Base-by-base conservation (phyloP, 192 early-diverging fungal genomes). In the Entrophospora sp. region DNA sequence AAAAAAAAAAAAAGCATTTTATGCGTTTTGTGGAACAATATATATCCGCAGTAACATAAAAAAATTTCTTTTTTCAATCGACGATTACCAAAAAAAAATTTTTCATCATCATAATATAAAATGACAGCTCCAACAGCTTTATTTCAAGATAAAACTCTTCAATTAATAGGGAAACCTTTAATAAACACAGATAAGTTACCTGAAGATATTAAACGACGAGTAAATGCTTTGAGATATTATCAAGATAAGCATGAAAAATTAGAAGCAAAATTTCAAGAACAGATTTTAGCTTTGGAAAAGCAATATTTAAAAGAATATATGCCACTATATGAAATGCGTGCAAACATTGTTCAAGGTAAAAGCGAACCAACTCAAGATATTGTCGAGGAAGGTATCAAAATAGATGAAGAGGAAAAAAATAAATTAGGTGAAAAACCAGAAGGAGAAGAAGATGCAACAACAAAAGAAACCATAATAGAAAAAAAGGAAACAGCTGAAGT, bases 211-310 rank as follows among this genome's bases (percentile, higher is more conserved):
- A 88, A 91, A 68, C 83, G 87, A 66, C 89, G 96, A 66, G 66
- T 98, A 44, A 86, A 92, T 69, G 89, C 86, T 48, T 83, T 98
- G 68, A 89, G 89, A 79, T 88, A 83, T 67, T 76, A 96, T 66
- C 94, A 96, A 84, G 78, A 85, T 64, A 84, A 96, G 81, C 93
- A 95, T 72, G 72, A 82, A 34, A 85, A 82, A 16, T 76, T 98
- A 18, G 92, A 95, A 77, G 77, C 83, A 49, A 79, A 93, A 77
- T 93, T 98, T 84, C 89, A 90, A 59, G 86, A 92, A 71, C 96
- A 99, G 80, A 87, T 99, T 65, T 75, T 91, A 31, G 91, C 81
- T 40, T 78, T 99, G 31, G 97, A 99, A 78, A 97, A 97, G 83
- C 98, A 98, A 74, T 99, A 95, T 77, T 83, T 85, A 38, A 76